A percentile compares a stretch with the other conserved stretches of the same genome.
These are phyloP conservation scores for Elsinoe necatrix DNA, from an alignment of 2,329 filamentous ascomycete species.

Conservation along the genomic window DNA sequence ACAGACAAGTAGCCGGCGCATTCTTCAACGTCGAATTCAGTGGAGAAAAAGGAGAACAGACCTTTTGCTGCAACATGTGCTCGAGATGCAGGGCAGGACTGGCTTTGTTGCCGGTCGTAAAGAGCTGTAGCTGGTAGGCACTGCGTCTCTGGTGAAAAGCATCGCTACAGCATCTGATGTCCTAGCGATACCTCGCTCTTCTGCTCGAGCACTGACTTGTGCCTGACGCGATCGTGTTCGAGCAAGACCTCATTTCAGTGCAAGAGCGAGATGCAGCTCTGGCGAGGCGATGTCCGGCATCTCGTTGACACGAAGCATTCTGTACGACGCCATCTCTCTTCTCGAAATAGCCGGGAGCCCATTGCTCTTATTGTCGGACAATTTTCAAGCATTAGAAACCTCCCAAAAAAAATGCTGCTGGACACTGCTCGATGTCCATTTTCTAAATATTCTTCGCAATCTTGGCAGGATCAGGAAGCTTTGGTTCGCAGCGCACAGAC, in stretches of 20 bases:
- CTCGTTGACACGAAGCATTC: too few species aligned
- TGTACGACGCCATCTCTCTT: too few species aligned
- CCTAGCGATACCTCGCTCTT: not conserved
- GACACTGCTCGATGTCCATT: not conserved
- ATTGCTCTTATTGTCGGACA: too few species aligned
- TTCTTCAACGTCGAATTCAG: constrained; percentile 10
- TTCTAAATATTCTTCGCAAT: not conserved
- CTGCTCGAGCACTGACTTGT: not conserved
- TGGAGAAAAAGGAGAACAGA: constrained; percentile 14
- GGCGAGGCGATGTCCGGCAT: not conserved
- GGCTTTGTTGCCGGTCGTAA: not conserved
- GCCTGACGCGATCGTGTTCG: not conserved
- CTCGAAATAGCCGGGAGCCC: too few species aligned
- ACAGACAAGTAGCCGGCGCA: constrained; percentile 1
- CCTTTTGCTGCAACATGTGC: constrained; percentile 4
- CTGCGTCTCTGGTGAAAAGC: too few species aligned
- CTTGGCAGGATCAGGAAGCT: constrained; percentile 1
- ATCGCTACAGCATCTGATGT: not conserved
- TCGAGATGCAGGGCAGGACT: not conserved
- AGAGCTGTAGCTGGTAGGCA: not conserved
- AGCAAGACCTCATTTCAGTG: not conserved
- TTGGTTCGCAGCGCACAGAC: constrained; percentile 3
- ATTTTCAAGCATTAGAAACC: too few species aligned
- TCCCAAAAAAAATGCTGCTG: too few species aligned
- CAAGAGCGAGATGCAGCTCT: not conserved